Evolutionary conservation across 2,329 filamentous ascomycete species (phyloP).

Genomic region (Colletotrichum sp.): DNA sequence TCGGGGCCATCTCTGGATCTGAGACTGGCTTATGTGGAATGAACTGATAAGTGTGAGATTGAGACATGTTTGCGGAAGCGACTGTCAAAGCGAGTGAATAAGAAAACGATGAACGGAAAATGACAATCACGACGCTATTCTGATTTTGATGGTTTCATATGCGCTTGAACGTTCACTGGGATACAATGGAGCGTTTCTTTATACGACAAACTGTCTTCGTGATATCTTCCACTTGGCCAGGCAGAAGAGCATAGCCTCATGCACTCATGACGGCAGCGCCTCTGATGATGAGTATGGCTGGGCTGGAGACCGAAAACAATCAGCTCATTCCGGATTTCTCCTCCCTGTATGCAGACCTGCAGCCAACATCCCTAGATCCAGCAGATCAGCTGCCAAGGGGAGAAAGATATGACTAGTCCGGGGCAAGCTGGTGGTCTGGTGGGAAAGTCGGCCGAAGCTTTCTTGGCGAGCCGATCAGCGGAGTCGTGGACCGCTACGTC

Average conservation of each 20-base stretch:
- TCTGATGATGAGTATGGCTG: background rate
- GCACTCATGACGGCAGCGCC: background rate
- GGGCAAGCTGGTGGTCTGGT: background rate
- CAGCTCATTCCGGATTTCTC: background rate
- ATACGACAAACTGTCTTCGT: background rate
- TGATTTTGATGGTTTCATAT: background rate
- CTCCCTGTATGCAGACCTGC: background rate
- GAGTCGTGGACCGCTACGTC: slow-evolving; percentile 9
- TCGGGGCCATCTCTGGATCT: background rate
- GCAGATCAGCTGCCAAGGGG: background rate
- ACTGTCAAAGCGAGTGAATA: slow-evolving; percentile 5
- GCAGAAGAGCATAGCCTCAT: background rate
- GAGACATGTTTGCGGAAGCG: slow-evolving; percentile 3
- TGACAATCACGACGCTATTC: background rate
- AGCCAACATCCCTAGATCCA: background rate
- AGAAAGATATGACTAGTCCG: background rate
- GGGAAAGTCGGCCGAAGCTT: slow-evolving; percentile 13
- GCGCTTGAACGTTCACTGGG: background rate
- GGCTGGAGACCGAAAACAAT: background rate
- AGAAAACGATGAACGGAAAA: background rate
- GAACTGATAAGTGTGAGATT: background rate
- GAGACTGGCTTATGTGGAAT: slow-evolving; percentile 16
- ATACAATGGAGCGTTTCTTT: background rate
- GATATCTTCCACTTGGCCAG: background rate
- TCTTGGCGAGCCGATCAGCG: slow-evolving; percentile 15